A percentile compares a stretch with the other conserved stretches of the same genome.
These are phyloP conservation scores for Pelagophyceae sp. DNA, from an alignment of 352 stramenopile species.

Conservation along the genomic window DNA sequence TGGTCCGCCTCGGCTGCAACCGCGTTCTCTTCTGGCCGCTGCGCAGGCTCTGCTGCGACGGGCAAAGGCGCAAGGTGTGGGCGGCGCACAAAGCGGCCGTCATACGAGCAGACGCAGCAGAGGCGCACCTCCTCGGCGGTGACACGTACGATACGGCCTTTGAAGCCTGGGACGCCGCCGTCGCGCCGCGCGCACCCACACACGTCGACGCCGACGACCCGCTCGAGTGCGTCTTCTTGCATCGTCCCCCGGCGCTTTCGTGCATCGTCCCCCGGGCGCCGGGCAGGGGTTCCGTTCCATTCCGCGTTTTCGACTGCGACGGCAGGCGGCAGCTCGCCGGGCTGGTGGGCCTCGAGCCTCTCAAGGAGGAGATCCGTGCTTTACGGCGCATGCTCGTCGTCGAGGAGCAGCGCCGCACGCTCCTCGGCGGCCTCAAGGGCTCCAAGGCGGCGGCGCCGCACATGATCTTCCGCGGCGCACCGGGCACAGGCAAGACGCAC, in stretches of 20 bases:
- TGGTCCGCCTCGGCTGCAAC: too few relatives aligned
- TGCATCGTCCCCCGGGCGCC: too few relatives aligned
- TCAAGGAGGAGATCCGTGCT: conserved; percentile 58
- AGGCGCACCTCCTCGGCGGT: conserved; percentile 13
- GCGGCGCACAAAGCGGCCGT: not conserved
- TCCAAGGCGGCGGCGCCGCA: conserved; percentile 37
- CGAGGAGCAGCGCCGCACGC: conserved; percentile 19
- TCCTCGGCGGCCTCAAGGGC: conserved; percentile 21
- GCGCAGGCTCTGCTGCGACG: not conserved
- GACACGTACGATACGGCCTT: too few relatives aligned
- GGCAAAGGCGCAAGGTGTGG: not conserved
- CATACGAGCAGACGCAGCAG: not conserved
- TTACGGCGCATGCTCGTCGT: conserved; percentile 42
- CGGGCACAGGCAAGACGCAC: conserved; percentile 71
- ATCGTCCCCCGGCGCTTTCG: too few relatives aligned
- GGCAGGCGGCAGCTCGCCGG: conserved; percentile 36
- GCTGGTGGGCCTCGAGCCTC: conserved; percentile 47
- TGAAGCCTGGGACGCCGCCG: too few relatives aligned
- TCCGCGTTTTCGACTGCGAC: conserved; percentile 31
- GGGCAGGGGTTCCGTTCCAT: not conserved
- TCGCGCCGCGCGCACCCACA: too few relatives aligned
- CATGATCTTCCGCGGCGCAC: conserved; percentile 69
- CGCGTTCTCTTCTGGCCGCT: not conserved
- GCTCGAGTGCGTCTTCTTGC: too few relatives aligned
- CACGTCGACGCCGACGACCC: conserved; percentile 51